Evolutionary conservation across 2,329 filamentous ascomycete genomes (phyloP).

Genomic region (Fusarium goolgardi): DNA sequence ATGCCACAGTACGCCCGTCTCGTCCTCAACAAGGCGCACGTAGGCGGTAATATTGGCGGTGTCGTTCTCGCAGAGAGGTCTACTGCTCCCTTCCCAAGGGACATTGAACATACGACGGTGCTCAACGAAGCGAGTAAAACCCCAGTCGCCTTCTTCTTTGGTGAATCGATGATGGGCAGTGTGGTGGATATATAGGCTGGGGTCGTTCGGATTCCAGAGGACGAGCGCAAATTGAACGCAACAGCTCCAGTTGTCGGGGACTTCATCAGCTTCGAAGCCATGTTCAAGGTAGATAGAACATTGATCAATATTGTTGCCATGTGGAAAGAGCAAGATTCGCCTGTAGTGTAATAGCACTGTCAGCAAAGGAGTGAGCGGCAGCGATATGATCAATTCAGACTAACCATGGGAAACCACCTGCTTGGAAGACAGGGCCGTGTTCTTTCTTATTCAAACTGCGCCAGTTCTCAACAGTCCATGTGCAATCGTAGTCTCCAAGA

Average conservation of each 20-base stretch:
- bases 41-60: slow-evolving; percentile 84
- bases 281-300: slow-evolving; percentile 97
- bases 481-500: slow-evolving; percentile 78
- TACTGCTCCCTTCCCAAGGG: slow-evolving; percentile 75
- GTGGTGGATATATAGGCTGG: slow-evolving; percentile 84
- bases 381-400: slow-evolving; percentile 46
- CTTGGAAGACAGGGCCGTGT: slow-evolving; percentile 88
- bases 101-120: slow-evolving; percentile 84
- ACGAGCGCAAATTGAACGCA: slow-evolving; percentile 97
- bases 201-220: slow-evolving; percentile 93
- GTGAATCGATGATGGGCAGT: slow-evolving; percentile 95
- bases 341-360: slow-evolving; percentile 56
- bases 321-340: slow-evolving; percentile 95
- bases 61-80: slow-evolving; percentile 82
- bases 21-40: slow-evolving; percentile 83
- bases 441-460: slow-evolving; percentile 79
- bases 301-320: slow-evolving; percentile 92
- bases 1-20: slow-evolving; percentile 90
- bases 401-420: slow-evolving; percentile 88
- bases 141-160: slow-evolving; percentile 96
- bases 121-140: slow-evolving; percentile 96
- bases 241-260: slow-evolving; percentile 94
- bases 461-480: slow-evolving; percentile 92
- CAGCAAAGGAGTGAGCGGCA: slow-evolving; percentile 20
- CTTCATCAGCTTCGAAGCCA: slow-evolving; percentile 78